These are phyloP conservation scores for Phytopythium litorale DNA, from an alignment of 352 stramenopile species.

Conservation along the genomic window DNA sequence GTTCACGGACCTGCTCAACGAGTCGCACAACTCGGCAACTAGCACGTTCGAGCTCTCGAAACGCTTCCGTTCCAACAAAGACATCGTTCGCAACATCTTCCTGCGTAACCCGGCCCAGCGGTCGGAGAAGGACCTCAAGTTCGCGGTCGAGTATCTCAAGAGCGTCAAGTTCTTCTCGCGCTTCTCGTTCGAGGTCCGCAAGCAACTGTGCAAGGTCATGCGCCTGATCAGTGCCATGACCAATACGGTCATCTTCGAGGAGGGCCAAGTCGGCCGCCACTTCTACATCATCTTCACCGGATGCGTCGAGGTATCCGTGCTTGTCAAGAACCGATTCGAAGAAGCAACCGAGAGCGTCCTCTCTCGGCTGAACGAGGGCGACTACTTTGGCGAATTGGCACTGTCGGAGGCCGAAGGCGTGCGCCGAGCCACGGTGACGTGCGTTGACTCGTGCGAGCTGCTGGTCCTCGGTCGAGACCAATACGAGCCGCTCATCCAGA, in stretches of 20 bases:
- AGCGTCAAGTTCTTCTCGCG: constrained; percentile 85
- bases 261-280: constrained; percentile 69
- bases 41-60: constrained; percentile 66
- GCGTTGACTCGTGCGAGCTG: constrained; percentile 70
- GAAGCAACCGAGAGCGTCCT: constrained; percentile 62
- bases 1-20: constrained; percentile 62
- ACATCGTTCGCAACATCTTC: constrained; percentile 86
- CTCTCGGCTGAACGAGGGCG: constrained; percentile 57
- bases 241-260: constrained; percentile 78
- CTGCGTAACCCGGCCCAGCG: constrained; percentile 57
- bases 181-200: constrained; percentile 85
- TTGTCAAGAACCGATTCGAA: constrained; percentile 71
- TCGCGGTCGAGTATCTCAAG: constrained; percentile 83
- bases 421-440: constrained; percentile 66
- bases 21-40: constrained; percentile 44
- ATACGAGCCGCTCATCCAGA: constrained; percentile 79
- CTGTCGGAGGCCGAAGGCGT: constrained; percentile 63
- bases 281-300: constrained; percentile 87
- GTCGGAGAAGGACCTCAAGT: constrained; percentile 83
- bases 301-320: constrained; percentile 64
- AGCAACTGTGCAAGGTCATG: constrained; percentile 82
- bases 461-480: constrained; percentile 74
- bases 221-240: constrained; percentile 69
- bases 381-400: constrained; percentile 79
- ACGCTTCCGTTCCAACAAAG: constrained; percentile 81